A percentile compares a stretch with the other conserved stretches of the same genome.
phyloP scores from a whole-genome alignment of 2,329 filamentous ascomycete genomes.

The Whalleya microplaca region DNA sequence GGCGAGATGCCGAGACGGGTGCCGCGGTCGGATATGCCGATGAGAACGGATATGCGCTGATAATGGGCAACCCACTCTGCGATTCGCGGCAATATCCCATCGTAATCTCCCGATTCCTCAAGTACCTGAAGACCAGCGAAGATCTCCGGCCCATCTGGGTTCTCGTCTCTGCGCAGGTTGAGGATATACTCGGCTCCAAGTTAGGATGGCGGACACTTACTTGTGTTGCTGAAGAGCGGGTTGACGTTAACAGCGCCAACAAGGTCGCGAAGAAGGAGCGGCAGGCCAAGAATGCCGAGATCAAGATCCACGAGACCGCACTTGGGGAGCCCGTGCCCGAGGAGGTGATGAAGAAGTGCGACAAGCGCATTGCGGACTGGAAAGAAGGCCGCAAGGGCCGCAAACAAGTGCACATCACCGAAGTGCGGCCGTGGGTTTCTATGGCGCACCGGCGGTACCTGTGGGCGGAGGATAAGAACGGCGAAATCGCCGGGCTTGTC shows the following conservation, averaged over 20 bases:
- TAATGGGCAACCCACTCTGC: slow-evolving; percentile 86
- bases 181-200: slow-evolving; percentile 78
- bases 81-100: slow-evolving; percentile 75
- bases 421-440: slow-evolving; percentile 88
- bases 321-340: slow-evolving; percentile 66
- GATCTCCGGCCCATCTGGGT: slow-evolving; percentile 84
- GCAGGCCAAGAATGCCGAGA: slow-evolving; percentile 60
- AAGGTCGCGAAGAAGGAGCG: slow-evolving; percentile 75
- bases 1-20: slow-evolving; percentile 78
- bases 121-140: slow-evolving; percentile 71
- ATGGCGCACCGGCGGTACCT: slow-evolving; percentile 83
- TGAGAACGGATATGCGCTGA: slow-evolving; percentile 75
- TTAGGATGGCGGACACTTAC: slow-evolving; percentile 88
- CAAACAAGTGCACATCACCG: slow-evolving; percentile 84
- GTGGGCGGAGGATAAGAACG: slow-evolving; percentile 73
- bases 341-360: slow-evolving; percentile 69
- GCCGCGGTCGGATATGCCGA: slow-evolving; percentile 84
- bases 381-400: slow-evolving; percentile 77
- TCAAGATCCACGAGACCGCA: slow-evolving; percentile 76
- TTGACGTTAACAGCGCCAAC: slow-evolving; percentile 71
- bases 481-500: slow-evolving; percentile 76
- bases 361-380: slow-evolving; percentile 79
- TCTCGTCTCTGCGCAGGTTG: slow-evolving; percentile 76
- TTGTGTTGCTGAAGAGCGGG: slow-evolving; percentile 85
- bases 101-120: slow-evolving; percentile 74